Percentiles rank a stretch among this genome's conserved stretches.
Conservation (phyloP, 1,284 basidiomycete species). For the Rhodotorula glutinis region DNA sequence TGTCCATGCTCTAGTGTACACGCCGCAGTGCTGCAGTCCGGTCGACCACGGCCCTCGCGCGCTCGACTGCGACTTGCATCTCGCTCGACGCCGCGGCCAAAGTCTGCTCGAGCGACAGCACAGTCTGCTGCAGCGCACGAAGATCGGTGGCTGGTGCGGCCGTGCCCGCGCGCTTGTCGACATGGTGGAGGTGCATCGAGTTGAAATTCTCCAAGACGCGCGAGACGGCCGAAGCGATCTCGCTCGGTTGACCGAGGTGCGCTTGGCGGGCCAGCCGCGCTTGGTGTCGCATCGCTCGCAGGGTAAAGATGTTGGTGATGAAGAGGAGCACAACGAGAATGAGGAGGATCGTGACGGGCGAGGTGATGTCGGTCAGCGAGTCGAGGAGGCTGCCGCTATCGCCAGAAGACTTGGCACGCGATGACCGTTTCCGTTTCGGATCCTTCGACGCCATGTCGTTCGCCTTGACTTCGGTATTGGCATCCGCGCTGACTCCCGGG, state of each 20-base stretch:
- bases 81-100: background rate
- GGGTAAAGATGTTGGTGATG: conserved; percentile 33
- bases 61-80: background rate
- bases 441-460: conserved; percentile 5
- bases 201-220: conserved; percentile 30
- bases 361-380: conserved; percentile 2
- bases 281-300: conserved; percentile 21
- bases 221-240: conserved; percentile 26
- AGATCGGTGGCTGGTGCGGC: conserved; percentile 3
- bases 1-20: no score
- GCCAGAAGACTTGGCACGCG: background rate
- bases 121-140: background rate
- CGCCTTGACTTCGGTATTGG: conserved; percentile 2
- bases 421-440: background rate
- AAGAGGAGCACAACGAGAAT: conserved; percentile 20
- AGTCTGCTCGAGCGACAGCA: background rate
- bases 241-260: conserved; percentile 24
- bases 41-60: background rate
- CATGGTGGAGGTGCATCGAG: conserved; percentile 4
- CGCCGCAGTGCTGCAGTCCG: background rate
- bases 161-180: background rate
- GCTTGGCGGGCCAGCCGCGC: conserved; percentile 4
- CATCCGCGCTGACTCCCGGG: conserved; percentile 17
- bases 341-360: background rate
- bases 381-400: conserved; percentile 8